Percentiles rank a stretch among this genome's conserved stretches.
Evolutionary conservation across 2,329 filamentous ascomycete genomes (phyloP).

Genomic region (Aspergillus novoparasiticus): DNA sequence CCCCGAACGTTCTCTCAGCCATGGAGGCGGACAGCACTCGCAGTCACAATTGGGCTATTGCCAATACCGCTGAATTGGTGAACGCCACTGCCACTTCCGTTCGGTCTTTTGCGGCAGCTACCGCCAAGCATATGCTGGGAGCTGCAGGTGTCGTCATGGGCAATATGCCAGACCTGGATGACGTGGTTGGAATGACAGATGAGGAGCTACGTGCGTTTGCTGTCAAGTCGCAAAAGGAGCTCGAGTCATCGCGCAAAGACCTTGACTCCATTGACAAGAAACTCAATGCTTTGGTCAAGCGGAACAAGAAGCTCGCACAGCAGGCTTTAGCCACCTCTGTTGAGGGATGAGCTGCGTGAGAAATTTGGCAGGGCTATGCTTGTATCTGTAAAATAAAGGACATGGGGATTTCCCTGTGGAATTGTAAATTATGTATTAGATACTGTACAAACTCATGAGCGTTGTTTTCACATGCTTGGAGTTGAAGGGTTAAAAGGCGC

Average conservation of each 20-base stretch:
- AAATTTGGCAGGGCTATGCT: not conserved
- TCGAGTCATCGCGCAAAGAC: slow-evolving; percentile 71
- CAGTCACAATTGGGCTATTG: slow-evolving; percentile 41
- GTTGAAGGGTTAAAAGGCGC: not conserved
- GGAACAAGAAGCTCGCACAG: slow-evolving; percentile 47
- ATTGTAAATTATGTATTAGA: slow-evolving; percentile 1
- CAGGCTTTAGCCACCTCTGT: slow-evolving; percentile 38
- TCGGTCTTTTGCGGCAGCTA: slow-evolving; percentile 38
- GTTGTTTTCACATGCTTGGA: not conserved
- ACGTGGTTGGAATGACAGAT: slow-evolving; percentile 45
- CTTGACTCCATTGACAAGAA: slow-evolving; percentile 56
- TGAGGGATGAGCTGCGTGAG: slow-evolving; percentile 16
- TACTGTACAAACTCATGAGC: not conserved
- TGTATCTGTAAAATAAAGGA: not conserved
- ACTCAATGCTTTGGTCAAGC: slow-evolving; percentile 41
- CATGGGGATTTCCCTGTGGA: not conserved
- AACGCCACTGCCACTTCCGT: slow-evolving; percentile 39
- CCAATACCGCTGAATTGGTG: slow-evolving; percentile 38
- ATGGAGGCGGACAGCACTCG: slow-evolving; percentile 44
- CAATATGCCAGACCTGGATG: slow-evolving; percentile 39
- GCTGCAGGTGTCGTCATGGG: slow-evolving; percentile 34
- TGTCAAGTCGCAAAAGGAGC: slow-evolving; percentile 59
- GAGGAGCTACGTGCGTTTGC: slow-evolving; percentile 44
- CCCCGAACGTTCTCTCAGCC: slow-evolving; percentile 42
- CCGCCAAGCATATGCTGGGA: slow-evolving; percentile 41